Conservation (phyloP, 2,329 filamentous ascomycete species). For the Pestalotiopsis sp. region DNA sequence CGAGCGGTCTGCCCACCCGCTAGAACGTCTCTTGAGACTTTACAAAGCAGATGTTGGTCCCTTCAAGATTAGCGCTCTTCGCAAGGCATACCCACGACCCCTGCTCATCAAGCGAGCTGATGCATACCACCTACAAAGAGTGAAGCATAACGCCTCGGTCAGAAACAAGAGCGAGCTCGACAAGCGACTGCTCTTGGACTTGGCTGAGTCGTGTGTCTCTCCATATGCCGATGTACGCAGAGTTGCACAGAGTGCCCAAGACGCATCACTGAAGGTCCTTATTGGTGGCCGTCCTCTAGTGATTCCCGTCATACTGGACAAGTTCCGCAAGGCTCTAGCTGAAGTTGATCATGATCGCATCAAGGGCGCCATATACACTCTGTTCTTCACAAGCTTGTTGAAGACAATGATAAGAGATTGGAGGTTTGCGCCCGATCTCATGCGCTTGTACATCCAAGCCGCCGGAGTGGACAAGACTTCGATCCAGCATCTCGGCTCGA, state of each 20-base stretch:
- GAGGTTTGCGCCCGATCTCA: conserved; percentile 89
- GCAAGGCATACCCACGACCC: conserved; percentile 90
- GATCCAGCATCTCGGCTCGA: conserved; percentile 84
- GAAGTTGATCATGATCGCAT: conserved; percentile 86
- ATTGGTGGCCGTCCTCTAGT: conserved; percentile 87
- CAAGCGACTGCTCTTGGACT: conserved; percentile 79
- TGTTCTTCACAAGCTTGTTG: conserved; percentile 85
- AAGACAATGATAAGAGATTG: conserved; percentile 91
- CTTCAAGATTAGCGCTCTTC: conserved; percentile 90
- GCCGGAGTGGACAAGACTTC: conserved; percentile 91
- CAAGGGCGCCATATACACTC: conserved; percentile 90
- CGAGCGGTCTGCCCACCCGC: conserved; percentile 88
- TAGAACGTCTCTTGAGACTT: conserved; percentile 84
- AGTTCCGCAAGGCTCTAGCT: conserved; percentile 77
- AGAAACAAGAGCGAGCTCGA: conserved; percentile 90
- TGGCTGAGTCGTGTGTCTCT: conserved; percentile 88
- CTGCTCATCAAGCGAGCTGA: conserved; percentile 91
- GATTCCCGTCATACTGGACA: conserved; percentile 82
- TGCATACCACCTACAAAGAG: conserved; percentile 90
- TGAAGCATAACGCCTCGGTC: conserved; percentile 89
- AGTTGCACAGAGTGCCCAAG: conserved; percentile 87
- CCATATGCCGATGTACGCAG: conserved; percentile 94
- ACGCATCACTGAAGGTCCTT: conserved; percentile 89
- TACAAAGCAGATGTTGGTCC: conserved; percentile 86
- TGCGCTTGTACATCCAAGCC: conserved; percentile 87